Base-by-base conservation (phyloP, 2,329 filamentous ascomycete genomes). In the Clonostachys rhizophaga region DNA sequence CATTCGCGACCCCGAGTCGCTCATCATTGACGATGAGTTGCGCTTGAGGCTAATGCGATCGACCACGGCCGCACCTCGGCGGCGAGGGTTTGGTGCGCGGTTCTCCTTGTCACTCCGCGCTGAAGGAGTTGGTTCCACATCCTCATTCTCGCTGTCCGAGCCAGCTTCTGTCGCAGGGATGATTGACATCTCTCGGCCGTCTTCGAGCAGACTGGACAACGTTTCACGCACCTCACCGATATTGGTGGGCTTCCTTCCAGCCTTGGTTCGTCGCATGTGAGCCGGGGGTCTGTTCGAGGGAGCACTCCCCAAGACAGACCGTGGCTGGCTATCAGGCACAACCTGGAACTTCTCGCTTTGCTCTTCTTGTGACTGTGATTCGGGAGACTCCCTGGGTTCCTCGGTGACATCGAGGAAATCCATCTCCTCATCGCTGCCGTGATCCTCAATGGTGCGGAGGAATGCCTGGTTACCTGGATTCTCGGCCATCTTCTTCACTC, bases 391-490 rank as follows among this genome's bases (percentile, higher is more conserved):
- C 30, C 60, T 59, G 10, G 52, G 52, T 24, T 51, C 52, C 30
- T 58, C 57, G 10, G 63, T 59, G 0, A 58, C 52, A 39, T 80
- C 73, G 9, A 90, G 68, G 57, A 95, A 86, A 54, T 91, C 87
- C 65, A 87, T 79, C 47, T 90, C 86, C 47, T 94, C 85, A 42
- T 89, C 87, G 56, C 76, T 75, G 49, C 85, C 87, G 44, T 81
- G 81, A 60, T 96, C 91, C 58, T 96, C 91, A 45, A 99, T 88
- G 7, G 90, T 90, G 53, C 84, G 84, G 55, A 99, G 77, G 70
- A 99, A 99, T 1, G 94, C 94, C 51, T 87, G 79, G 62, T 91
- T 92, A 61, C 92, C 91, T 3, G 89, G 89, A 57, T 95, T 91
- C 61, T 90, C 84, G 34, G 89, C 91, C 52, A 97, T 89, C 65